Conservation (phyloP, 208 protist species). For the Acanthamoeba lenticulata region DNA sequence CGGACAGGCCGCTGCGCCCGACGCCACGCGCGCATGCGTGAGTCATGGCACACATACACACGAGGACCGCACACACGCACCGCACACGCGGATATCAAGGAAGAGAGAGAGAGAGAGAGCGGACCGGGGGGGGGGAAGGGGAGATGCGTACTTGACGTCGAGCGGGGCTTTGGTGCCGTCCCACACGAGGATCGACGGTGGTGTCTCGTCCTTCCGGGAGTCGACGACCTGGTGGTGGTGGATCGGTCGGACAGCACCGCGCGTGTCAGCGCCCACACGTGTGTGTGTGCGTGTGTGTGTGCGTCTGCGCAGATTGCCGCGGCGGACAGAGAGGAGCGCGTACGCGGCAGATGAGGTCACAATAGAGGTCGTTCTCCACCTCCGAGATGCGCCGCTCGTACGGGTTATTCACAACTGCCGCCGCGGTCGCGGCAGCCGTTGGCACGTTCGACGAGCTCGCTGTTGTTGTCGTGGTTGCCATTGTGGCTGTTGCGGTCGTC, state of each 20-base stretch:
- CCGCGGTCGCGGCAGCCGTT: neutral
- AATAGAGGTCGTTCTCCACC: neutral
- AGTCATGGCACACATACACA: neutral
- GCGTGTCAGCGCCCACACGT: neutral
- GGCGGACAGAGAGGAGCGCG: neutral
- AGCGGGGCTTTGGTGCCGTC: constrained; percentile 3
- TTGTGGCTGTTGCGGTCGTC: neutral
- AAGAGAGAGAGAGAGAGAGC: neutral
- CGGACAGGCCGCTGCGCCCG: neutral
- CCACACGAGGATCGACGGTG: neutral
- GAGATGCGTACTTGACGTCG: neutral
- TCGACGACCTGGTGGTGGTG: neutral
- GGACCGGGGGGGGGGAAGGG: too few relatives aligned
- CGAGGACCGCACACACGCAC: neutral
- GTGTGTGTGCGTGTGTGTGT: too few relatives aligned
- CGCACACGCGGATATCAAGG: neutral
- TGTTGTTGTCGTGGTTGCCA: neutral
- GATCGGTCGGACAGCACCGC: too few relatives aligned
- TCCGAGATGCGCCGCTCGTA: neutral
- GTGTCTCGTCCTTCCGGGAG: neutral
- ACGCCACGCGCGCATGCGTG: too few relatives aligned
- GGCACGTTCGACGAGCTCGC: too few relatives aligned
- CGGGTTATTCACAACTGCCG: too few relatives aligned
- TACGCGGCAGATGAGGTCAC: neutral
- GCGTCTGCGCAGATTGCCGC: too few relatives aligned